Base-by-base conservation (phyloP, 768 basidiomycete genomes). In the Panaeolus cyanescens region DNA sequence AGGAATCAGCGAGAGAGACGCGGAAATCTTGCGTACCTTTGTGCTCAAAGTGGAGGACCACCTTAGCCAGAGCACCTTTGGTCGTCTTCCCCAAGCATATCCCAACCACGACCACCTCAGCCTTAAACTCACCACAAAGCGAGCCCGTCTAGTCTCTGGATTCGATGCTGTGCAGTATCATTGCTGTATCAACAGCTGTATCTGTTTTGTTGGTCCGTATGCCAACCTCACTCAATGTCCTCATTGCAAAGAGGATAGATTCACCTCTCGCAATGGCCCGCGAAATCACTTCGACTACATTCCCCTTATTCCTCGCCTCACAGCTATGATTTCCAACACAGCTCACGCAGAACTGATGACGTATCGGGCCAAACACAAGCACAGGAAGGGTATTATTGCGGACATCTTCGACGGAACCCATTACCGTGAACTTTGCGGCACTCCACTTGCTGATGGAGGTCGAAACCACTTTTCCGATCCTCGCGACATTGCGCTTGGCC, bases 401-500 rank as follows among this genome's bases (percentile, higher is more conserved):
- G 77, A 83, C 64, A 64, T 80, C 25, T 78, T 79, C 59, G 77
- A 82, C 66, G 56, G 73, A 0, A 9, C 50, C 0, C 57, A 67
- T 32, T 84, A 82, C 59, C 59, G 62, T 5, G 12, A 45, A 0
- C 70, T 79, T 0, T 58, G 62, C 4, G 8, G 42, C 0, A 54
- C 63, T 31, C 32, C 33, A 0, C 67, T 76, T 60, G 6, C 13
- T 7, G 3, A 15, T 17, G 17, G 19, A 3, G 15, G 17, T 17
- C 1, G 7, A 12, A 63, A 56, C 1, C 78, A 70, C 65, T 85
- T 86, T 58, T 67, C 68, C 0, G 72, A 75, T 19, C 34, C 36
- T 0, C 70, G 68, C 5, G 81, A 85, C 56, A 67, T 85, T 19
- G 80, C 81, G 0, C 70, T 84, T 7, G 76, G 73, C 0, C 57